These are phyloP conservation scores for Angomonas deanei DNA, from an alignment of 208 protist genomes.

Conservation along the genomic window DNA sequence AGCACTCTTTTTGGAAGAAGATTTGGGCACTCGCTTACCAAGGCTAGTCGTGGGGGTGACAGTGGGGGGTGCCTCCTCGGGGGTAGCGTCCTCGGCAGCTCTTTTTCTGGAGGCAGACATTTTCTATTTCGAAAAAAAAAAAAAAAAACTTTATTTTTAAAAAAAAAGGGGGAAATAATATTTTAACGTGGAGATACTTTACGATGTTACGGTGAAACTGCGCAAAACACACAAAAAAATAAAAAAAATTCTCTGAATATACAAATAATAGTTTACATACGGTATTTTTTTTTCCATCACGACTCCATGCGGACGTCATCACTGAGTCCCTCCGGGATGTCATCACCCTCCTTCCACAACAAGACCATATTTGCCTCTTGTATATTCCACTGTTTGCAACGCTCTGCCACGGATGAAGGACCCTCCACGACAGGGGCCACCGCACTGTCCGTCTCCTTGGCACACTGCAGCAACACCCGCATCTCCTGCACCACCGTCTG, in stretches of 20 bases:
- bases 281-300: neutral
- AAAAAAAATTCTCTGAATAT: neutral
- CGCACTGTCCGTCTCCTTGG: neutral
- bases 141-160: neutral
- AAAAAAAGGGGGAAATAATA: constrained; percentile 2
- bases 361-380: constrained; percentile 50
- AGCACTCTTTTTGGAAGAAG: neutral
- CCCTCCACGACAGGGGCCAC: too few relatives aligned
- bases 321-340: constrained; percentile 38
- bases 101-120: constrained; percentile 1
- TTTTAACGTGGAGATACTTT: neutral
- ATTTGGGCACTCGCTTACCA: neutral
- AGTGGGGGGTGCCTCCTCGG: too few relatives aligned
- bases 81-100: too few relatives aligned
- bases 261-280: neutral
- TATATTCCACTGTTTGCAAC: constrained; percentile 40
- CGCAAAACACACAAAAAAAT: neutral
- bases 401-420: neutral
- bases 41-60: too few relatives aligned
- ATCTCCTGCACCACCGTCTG: constrained; percentile 43
- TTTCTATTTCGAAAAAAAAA: neutral
- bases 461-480: constrained; percentile 27
- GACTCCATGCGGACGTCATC: neutral
- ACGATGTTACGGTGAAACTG: neutral
- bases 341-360: constrained; percentile 61